These are phyloP conservation scores for Epichloe glyceriae DNA, from an alignment of 2,329 filamentous ascomycete genomes.

Conservation along the genomic window DNA sequence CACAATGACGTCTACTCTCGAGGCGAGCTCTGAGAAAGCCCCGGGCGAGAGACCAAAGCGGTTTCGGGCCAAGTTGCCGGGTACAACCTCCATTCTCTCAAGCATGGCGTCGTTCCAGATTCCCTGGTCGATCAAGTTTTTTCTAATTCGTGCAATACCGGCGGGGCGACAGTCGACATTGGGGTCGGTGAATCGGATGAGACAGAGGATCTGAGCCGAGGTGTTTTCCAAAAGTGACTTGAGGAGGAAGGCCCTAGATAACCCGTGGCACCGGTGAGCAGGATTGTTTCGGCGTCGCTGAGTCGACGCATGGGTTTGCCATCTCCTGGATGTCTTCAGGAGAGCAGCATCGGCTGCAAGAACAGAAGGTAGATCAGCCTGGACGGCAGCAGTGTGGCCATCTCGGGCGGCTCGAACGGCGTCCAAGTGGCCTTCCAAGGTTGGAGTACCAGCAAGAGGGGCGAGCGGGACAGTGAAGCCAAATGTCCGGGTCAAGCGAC, in stretches of 20 bases:
- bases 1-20: constrained; percentile 57
- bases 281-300: constrained; percentile 52
- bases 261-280: constrained; percentile 64
- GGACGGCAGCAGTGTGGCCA: constrained; percentile 60
- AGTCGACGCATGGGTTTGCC: constrained; percentile 42
- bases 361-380: constrained; percentile 60
- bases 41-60: constrained; percentile 55
- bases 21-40: constrained; percentile 50
- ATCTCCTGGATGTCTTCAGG: constrained; percentile 53
- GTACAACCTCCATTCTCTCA: constrained; percentile 63
- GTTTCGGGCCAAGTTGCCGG: constrained; percentile 57
- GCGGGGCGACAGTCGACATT: constrained; percentile 49
- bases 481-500: constrained; percentile 53
- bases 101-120: constrained; percentile 67
- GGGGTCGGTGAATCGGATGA: constrained; percentile 61
- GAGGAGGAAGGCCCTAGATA: constrained; percentile 63
- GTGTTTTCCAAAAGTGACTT: constrained; percentile 55
- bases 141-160: constrained; percentile 59
- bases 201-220: constrained; percentile 55
- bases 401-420: constrained; percentile 59
- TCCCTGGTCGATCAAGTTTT: constrained; percentile 65
- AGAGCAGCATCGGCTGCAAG: constrained; percentile 53
- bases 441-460: constrained; percentile 58
- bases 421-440: constrained; percentile 58
- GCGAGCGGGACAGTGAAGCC: constrained; percentile 61